Conservation (phyloP, 495 filamentous ascomycete species). For the Polyplosphaeria fusca region DNA sequence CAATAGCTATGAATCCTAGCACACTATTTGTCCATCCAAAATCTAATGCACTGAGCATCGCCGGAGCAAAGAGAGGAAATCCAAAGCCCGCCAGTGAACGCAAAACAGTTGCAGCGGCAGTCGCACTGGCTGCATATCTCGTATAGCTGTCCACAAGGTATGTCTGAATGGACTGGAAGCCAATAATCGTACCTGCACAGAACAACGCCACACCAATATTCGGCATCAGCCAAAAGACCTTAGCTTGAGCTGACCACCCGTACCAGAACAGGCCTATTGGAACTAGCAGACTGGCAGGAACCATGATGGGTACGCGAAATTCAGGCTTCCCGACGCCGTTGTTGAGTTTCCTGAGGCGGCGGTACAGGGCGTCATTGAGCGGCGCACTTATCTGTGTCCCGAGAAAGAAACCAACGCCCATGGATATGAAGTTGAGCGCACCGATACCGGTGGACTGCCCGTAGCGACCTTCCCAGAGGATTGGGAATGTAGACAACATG, state of each 20-base stretch:
- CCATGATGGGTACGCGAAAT: conserved; percentile 65
- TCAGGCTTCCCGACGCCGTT: conserved; percentile 59
- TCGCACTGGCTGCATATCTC: conserved; percentile 68
- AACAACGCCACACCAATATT: conserved; percentile 67
- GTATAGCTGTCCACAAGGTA: conserved; percentile 79
- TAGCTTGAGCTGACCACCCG: conserved; percentile 64
- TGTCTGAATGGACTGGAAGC: conserved; percentile 68
- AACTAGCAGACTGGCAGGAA: conserved; percentile 54
- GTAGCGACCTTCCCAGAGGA: conserved; percentile 61
- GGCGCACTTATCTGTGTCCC: conserved; percentile 62
- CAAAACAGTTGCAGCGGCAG: conserved; percentile 64
- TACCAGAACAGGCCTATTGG: conserved; percentile 69
- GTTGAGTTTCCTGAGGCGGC: conserved; percentile 56
- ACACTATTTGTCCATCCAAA: conserved; percentile 67
- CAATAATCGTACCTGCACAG: conserved; percentile 55
- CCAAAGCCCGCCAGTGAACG: conserved; percentile 67
- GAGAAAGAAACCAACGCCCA: conserved; percentile 65
- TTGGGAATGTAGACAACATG: conserved; percentile 64
- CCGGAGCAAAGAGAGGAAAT: conserved; percentile 69
- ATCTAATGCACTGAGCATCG: conserved; percentile 45
- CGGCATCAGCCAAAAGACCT: conserved; percentile 67
- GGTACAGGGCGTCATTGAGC: conserved; percentile 65
- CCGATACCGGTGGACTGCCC: conserved; percentile 58
- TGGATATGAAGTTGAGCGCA: conserved; percentile 68
- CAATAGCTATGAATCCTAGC: conserved; percentile 54